A percentile compares a stretch with the other conserved stretches of the same genome.
phyloP scores from a whole-genome alignment of 2,329 filamentous ascomycete genomes.

The Fusarium burgessii region DNA sequence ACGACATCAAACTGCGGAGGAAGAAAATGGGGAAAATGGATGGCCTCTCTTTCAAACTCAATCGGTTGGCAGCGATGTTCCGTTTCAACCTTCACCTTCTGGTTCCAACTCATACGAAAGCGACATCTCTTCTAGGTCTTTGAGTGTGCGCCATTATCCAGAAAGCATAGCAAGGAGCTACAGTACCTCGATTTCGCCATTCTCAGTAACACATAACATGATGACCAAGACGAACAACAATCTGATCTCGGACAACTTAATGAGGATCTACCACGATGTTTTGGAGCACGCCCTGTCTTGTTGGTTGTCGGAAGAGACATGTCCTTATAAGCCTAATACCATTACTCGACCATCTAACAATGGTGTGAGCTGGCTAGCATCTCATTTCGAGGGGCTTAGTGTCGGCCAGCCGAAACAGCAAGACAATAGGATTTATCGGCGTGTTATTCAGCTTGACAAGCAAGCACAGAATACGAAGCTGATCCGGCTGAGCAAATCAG shows the following conservation, averaged over 20 bases:
- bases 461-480: constrained; percentile 55
- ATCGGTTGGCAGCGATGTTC: constrained; percentile 39
- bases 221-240: constrained; percentile 45
- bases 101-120: constrained; percentile 47
- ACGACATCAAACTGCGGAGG: constrained; percentile 39
- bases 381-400: constrained; percentile 44
- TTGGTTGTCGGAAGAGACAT: constrained; percentile 66
- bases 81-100: constrained; percentile 45
- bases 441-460: constrained; percentile 61
- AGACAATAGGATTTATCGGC: constrained; percentile 62
- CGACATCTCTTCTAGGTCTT: constrained; percentile 43
- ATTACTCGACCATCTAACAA: constrained; percentile 40
- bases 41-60: constrained; percentile 45
- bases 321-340: constrained; percentile 57
- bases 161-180: constrained; percentile 45
- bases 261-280: constrained; percentile 64
- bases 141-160: constrained; percentile 43
- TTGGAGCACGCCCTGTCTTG: constrained; percentile 65
- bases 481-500: constrained; percentile 53
- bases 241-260: constrained; percentile 46
- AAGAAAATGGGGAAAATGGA: constrained; percentile 44
- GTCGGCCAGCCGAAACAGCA: constrained; percentile 46
- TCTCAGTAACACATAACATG: constrained; percentile 45
- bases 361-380: constrained; percentile 47
- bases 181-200: constrained; percentile 45